phyloP scores from a whole-genome alignment of 2,329 filamentous ascomycete genomes.

The Cryphonectria radicalis region DNA sequence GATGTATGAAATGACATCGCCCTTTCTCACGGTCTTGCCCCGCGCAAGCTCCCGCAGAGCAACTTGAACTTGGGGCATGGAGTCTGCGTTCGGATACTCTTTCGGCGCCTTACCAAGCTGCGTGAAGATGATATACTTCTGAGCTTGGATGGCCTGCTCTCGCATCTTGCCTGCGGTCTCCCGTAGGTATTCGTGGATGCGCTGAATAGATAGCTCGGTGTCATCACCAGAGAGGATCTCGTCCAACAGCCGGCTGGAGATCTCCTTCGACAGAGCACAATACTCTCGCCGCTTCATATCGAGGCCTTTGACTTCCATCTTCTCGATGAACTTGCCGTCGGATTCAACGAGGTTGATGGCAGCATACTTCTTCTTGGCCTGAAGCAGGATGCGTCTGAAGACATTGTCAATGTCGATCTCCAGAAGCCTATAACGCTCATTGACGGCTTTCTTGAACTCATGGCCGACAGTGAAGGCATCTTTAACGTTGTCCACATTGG shows the following conservation, averaged over 20 bases:
- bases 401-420: constrained; percentile 99
- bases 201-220: constrained; percentile 81
- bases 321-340: constrained; percentile 88
- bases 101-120: constrained; percentile 93
- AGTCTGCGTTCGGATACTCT: constrained; percentile 92
- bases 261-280: constrained; percentile 92
- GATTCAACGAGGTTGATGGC: constrained; percentile 91
- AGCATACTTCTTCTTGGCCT: constrained; percentile 99
- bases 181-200: constrained; percentile 91
- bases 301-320: constrained; percentile 96
- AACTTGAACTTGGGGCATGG: constrained; percentile 97
- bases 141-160: constrained; percentile 70
- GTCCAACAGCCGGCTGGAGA: constrained; percentile 86
- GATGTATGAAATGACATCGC: constrained; percentile 95
- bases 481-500: constrained; percentile 90
- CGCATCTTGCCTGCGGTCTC: constrained; percentile 88
- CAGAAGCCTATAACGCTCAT: constrained; percentile 86
- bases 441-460: constrained; percentile 94
- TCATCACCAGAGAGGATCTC: constrained; percentile 95
- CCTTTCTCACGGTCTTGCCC: constrained; percentile 86
- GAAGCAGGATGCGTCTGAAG: constrained; percentile 88
- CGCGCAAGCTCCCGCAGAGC: constrained; percentile 85
- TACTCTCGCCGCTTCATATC: constrained; percentile 99
- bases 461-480: constrained; percentile 90
- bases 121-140: constrained; percentile 97